These are phyloP conservation scores for Solanum habrochaites DNA, from an alignment of 257 asterid genomes.

Conservation along the genomic window DNA sequence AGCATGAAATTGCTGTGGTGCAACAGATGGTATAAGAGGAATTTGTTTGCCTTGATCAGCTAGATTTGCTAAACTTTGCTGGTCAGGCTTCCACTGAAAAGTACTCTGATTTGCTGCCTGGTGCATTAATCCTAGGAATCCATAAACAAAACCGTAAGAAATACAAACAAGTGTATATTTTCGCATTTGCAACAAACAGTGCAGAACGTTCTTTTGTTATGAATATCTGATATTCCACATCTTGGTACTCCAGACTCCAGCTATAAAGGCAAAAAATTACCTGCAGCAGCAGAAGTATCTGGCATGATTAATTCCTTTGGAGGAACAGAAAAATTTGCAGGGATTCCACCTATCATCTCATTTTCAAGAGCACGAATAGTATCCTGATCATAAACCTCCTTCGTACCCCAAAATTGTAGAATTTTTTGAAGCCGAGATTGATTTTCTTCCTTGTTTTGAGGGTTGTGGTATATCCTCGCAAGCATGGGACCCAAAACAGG, in stretches of 20 bases:
- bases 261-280: constrained; percentile 14
- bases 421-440: constrained; percentile 89
- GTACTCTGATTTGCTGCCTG: constrained; percentile 27
- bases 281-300: constrained; percentile 45
- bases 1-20: constrained; percentile 57
- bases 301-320: constrained; percentile 33
- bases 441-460: constrained; percentile 84
- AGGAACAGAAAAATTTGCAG: constrained; percentile 39
- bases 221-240: not conserved
- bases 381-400: constrained; percentile 88
- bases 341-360: constrained; percentile 64
- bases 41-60: constrained; percentile 53
- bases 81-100: constrained; percentile 50
- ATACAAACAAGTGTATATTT: not conserved
- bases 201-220: not conserved
- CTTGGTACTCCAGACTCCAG: not conserved
- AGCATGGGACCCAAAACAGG: constrained; percentile 94
- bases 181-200: not conserved
- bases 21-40: constrained; percentile 34
- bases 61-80: constrained; percentile 28
- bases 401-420: constrained; percentile 91
- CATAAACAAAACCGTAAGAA: not conserved
- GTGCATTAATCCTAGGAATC: constrained; percentile 24
- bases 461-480: constrained; percentile 82
- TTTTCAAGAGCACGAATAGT: constrained; percentile 62